Conservation (phyloP, 2,329 filamentous ascomycete genomes). For the Elsinoe perseae region DNA sequence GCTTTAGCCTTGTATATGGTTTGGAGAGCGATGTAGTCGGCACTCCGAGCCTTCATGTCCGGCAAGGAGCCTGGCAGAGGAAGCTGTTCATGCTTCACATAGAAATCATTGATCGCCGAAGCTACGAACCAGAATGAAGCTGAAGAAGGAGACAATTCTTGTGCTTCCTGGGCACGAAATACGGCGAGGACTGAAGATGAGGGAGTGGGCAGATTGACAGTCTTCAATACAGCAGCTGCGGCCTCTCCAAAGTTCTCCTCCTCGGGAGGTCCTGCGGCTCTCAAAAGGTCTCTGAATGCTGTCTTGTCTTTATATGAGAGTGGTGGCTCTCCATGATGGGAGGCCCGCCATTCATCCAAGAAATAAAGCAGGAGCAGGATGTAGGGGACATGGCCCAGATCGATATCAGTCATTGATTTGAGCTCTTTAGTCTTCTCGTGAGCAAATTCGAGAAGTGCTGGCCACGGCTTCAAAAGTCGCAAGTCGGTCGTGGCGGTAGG, state of each 20-base stretch:
- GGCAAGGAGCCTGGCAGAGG: slow-evolving; percentile 82
- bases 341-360: slow-evolving; percentile 68
- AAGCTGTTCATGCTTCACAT: slow-evolving; percentile 61
- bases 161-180: slow-evolving; percentile 61
- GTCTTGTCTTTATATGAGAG: slow-evolving; percentile 76
- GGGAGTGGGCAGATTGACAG: slow-evolving; percentile 61
- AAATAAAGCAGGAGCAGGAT: slow-evolving; percentile 75
- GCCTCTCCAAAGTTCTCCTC: slow-evolving; percentile 98
- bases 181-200: slow-evolving; percentile 66
- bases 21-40: slow-evolving; percentile 81
- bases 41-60: slow-evolving; percentile 95
- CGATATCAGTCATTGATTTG: slow-evolving; percentile 15
- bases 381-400: slow-evolving; percentile 80
- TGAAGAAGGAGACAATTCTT: slow-evolving; percentile 38
- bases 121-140: slow-evolving; percentile 85
- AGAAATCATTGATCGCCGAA: slow-evolving; percentile 68
- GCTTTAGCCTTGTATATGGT: slow-evolving; percentile 90
- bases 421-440: slow-evolving; percentile 55
- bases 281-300: slow-evolving; percentile 66
- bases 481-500: slow-evolving; percentile 77
- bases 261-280: slow-evolving; percentile 60
- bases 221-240: slow-evolving; percentile 76
- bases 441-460: slow-evolving; percentile 64
- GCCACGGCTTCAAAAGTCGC: slow-evolving; percentile 77
- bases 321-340: slow-evolving; percentile 61